Conservation (phyloP, 2,329 filamentous ascomycete species). For the Dothideomycetes sp. region DNA sequence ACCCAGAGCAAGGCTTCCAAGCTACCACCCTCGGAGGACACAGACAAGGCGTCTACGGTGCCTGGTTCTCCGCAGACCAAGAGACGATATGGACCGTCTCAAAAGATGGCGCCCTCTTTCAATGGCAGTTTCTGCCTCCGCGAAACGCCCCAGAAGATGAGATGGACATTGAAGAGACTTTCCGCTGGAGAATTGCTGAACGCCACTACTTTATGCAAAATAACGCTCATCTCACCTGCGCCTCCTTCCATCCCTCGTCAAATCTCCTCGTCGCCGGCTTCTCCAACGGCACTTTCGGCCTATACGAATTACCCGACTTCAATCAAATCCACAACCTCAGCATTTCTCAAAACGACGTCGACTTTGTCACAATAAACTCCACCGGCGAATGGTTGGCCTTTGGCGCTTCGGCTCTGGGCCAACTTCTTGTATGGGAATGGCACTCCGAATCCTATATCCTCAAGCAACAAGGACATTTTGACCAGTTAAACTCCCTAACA, state of each 20-base stretch:
- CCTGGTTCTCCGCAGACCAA: constrained; percentile 93
- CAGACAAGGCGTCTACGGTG: constrained; percentile 78
- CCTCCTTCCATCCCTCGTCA: constrained; percentile 75
- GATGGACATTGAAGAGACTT: constrained; percentile 50
- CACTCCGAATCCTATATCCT: constrained; percentile 98
- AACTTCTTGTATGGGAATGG: constrained; percentile 99
- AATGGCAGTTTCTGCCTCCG: constrained; percentile 71
- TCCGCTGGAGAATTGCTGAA: constrained; percentile 84
- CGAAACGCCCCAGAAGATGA: constrained; percentile 42
- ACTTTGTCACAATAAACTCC: constrained; percentile 87
- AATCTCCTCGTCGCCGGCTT: constrained; percentile 96
- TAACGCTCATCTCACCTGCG: constrained; percentile 75
- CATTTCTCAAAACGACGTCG: constrained; percentile 94
- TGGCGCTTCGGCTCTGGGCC: constrained; percentile 86
- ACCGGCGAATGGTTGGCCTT: constrained; percentile 96
- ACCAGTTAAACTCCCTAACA: constrained; percentile 84
- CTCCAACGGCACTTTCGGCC: constrained; percentile 82
- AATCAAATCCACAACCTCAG: constrained; percentile 87
- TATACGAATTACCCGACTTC: constrained; percentile 94
- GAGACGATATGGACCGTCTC: constrained; percentile 94
- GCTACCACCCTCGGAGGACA: constrained; percentile 87
- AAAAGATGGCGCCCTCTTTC: constrained; percentile 92
- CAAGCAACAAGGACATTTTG: constrained; percentile 95
- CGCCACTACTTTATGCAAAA: constrained; percentile 91
- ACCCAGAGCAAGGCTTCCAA: constrained; percentile 75